A percentile compares a stretch with the other conserved stretches of the same genome.
Evolutionary conservation across 305 asterid genomes (phyloP).

Genomic region (Fraxinus paxiana): DNA sequence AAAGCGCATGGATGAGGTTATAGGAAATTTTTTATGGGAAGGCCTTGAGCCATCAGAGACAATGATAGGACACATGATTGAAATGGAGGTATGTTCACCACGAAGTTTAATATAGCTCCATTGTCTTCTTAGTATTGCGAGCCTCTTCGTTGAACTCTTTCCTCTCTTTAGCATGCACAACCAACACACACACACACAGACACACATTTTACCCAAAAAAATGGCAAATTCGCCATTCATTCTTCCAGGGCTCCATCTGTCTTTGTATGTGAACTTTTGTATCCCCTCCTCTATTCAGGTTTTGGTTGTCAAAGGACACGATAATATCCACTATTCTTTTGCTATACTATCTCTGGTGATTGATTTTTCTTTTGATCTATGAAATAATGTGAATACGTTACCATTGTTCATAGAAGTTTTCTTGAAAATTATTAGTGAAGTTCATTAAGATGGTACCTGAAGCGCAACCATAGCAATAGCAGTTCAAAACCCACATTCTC

Average conservation of each 20-base stretch:
- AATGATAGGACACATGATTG: constrained; percentile 88
- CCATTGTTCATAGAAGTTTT: neutral
- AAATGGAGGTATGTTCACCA: constrained; percentile 72
- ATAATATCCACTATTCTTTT: neutral
- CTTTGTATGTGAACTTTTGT: neutral
- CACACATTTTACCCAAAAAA: neutral
- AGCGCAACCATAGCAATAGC: neutral
- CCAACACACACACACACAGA: neutral
- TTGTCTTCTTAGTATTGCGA: neutral
- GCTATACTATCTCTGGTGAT: neutral
- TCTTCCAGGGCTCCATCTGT: neutral
- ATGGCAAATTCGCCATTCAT: neutral
- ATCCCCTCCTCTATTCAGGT: neutral
- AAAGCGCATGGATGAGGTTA: constrained; percentile 67
- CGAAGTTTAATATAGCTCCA: neutral
- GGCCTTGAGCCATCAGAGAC: constrained; percentile 97
- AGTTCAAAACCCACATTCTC: neutral
- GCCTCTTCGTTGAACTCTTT: neutral
- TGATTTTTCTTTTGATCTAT: neutral
- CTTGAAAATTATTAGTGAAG: neutral
- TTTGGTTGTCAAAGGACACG: neutral
- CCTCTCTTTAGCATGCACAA: neutral
- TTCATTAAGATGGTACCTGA: neutral
- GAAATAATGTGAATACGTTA: neutral
- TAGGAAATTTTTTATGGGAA: constrained; percentile 65